Evolutionary conservation across 768 basidiomycete genomes (phyloP).

Genomic region (Panellus pusillus): DNA sequence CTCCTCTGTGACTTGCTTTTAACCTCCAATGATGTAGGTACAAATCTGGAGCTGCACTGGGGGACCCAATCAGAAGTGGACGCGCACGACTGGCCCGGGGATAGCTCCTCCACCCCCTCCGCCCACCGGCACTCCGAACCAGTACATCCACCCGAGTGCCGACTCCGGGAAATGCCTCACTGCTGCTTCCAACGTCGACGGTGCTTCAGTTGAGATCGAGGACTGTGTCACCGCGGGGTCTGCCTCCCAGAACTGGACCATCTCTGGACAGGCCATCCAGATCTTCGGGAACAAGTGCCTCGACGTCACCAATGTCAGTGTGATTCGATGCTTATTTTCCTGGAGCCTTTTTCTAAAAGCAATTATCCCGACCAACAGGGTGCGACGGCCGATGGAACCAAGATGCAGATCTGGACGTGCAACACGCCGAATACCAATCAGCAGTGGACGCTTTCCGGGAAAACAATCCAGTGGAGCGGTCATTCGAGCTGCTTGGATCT

Average conservation of each 20-base stretch:
- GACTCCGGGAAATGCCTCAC: conserved; percentile 20
- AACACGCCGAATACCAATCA: conserved; percentile 9
- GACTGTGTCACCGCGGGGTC: conserved; percentile 20
- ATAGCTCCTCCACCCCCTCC: neutral
- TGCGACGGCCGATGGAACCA: neutral
- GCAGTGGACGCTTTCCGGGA: conserved; percentile 10
- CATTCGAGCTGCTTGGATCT: conserved; percentile 8
- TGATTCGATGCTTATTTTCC: too few relatives aligned
- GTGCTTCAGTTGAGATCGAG: conserved; percentile 21
- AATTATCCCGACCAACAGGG: neutral
- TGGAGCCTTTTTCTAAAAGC: too few relatives aligned
- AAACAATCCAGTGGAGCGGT: neutral
- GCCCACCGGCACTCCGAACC: neutral
- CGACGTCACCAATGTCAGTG: conserved; percentile 22
- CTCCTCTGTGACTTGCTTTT: neutral
- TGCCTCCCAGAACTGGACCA: conserved; percentile 24
- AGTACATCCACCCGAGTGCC: conserved; percentile 2
- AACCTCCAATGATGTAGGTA: neutral
- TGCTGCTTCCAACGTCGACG: conserved; percentile 24
- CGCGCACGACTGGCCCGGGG: conserved; percentile 4
- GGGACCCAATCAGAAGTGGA: conserved; percentile 8
- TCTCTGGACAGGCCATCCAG: conserved; percentile 16
- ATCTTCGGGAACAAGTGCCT: conserved; percentile 24
- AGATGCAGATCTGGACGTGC: conserved; percentile 4
- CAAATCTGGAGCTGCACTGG: conserved; percentile 13